Conservation (phyloP, 192 early-diverging fungal genomes). For the Phycomyces blakesleeanus region DNA sequence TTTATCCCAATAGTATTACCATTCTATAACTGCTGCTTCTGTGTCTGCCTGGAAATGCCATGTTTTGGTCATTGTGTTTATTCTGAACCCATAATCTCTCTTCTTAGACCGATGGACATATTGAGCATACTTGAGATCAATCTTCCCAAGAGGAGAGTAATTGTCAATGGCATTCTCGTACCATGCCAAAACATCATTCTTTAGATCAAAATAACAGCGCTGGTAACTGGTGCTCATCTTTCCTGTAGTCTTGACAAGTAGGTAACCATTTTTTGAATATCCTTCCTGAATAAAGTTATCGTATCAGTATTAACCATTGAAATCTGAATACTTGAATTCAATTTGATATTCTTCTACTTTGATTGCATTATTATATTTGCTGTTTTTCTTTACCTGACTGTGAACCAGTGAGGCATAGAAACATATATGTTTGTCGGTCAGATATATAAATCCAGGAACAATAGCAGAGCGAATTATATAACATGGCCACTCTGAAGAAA, state of each 20-base stretch:
- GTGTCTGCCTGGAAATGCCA: slow-evolving; percentile 61
- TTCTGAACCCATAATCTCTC: slow-evolving; percentile 38
- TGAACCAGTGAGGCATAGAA: slow-evolving; percentile 62
- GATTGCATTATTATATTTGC: not conserved
- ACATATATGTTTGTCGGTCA: slow-evolving; percentile 59
- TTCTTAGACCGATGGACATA: slow-evolving; percentile 43
- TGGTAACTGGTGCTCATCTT: slow-evolving; percentile 35
- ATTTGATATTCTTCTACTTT: too few species aligned
- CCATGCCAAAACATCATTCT: slow-evolving; percentile 55
- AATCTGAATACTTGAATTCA: too few species aligned
- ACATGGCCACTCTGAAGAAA: slow-evolving; percentile 59
- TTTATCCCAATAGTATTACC: slow-evolving; percentile 25
- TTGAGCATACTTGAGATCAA: slow-evolving; percentile 59
- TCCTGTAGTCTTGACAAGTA: slow-evolving; percentile 38
- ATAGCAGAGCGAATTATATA: slow-evolving; percentile 61
- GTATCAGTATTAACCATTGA: too few species aligned
- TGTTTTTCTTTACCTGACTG: slow-evolving; percentile 34
- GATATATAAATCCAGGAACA: slow-evolving; percentile 59
- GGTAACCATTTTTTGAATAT: slow-evolving; percentile 47
- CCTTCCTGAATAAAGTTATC: slow-evolving; percentile 36
- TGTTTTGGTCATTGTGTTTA: slow-evolving; percentile 47
- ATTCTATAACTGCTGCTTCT: slow-evolving; percentile 46
- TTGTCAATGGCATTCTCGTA: slow-evolving; percentile 52
- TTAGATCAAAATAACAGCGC: slow-evolving; percentile 58
- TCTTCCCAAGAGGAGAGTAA: slow-evolving; percentile 56